A percentile compares a stretch with the other conserved stretches of the same genome.
Evolutionary conservation across 805 yeast species (phyloP).

Genomic region (Cyberlindnera xishuangbannaensis): DNA sequence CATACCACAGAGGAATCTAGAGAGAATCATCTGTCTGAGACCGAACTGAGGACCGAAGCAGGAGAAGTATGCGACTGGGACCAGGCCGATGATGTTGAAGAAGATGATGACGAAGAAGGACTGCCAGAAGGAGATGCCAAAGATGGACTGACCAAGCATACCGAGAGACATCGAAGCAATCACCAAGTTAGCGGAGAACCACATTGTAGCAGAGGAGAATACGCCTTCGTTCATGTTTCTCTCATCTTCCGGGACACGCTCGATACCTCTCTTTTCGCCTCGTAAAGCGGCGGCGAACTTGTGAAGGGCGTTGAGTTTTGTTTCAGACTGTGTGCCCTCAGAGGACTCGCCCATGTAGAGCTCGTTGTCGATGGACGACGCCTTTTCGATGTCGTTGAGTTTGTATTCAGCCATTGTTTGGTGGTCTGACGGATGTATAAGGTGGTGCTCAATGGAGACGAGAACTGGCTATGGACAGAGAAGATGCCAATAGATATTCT

Average conservation of each 20-base stretch:
- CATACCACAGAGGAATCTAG: constrained; percentile 76
- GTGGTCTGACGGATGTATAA: neutral
- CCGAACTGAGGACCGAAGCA: constrained; percentile 81
- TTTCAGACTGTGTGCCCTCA: constrained; percentile 15
- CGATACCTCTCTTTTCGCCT: constrained; percentile 72
- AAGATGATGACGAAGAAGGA: constrained; percentile 60
- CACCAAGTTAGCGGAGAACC: constrained; percentile 88
- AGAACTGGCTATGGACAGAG: no score
- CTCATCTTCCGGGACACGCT: constrained; percentile 73
- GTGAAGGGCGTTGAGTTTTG: constrained; percentile 19
- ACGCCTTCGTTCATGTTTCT: constrained; percentile 56
- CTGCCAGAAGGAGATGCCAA: constrained; percentile 69
- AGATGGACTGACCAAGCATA: constrained; percentile 58
- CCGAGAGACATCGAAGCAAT: constrained; percentile 81
- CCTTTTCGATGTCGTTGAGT: constrained; percentile 21
- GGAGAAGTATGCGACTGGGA: constrained; percentile 80
- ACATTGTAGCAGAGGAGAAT: constrained; percentile 75
- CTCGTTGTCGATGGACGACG: constrained; percentile 14
- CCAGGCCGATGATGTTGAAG: constrained; percentile 65
- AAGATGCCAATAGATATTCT: no score
- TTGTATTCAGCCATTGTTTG: constrained; percentile 14
- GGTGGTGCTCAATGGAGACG: neutral
- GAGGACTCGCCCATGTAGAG: constrained; percentile 19
- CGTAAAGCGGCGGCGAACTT: constrained; percentile 24
- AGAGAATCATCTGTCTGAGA: constrained; percentile 79